Evolutionary conservation across 2,329 filamentous ascomycete species (phyloP), one percentile per base, ranked within the genome.

Genomic region (Cladosporium sp.): DNA sequence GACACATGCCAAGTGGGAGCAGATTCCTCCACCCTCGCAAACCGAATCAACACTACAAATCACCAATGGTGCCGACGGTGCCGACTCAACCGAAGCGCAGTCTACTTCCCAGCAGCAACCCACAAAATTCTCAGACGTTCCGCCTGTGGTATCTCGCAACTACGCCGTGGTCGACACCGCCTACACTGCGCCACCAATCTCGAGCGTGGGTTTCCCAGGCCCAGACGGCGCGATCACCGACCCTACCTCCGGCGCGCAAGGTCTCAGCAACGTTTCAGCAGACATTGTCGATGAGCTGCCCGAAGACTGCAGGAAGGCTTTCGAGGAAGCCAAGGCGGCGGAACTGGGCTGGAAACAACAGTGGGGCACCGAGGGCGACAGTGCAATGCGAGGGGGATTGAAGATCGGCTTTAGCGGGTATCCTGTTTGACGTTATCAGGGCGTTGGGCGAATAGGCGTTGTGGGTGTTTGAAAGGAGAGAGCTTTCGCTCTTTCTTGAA

Each of bases 1-100:
- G 2, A 93, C 89, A 2, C 87, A 89, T 59, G 89, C 83, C 8
- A 84, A 85, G 53, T 90, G 91, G 74, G 88, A 93, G 69, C 82
- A 85, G 53, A 75, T 94, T 2, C 67, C 78, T 2, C 71, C 75
- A 35, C 53, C 19, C 48, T 49, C 27, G 38, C 20, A 15, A 48
- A 43, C 18, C 57, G 64, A 49, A 62, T 55, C 38, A 65, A 62
- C 52, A 52, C 22, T 47, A 52, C 25, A 33, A 22, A 30, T 48
- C 36, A 48, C 51, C 12, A 57, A 57, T 36, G 55, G 52, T 38
- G 22, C 33, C 15, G 45, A 40, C 29, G 32, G 36, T 9, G 39
- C 55, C 33, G 53, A 56, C 38, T 36, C 51, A 15, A 33, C 43
- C 7, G 43, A 48, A 13, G 22, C 27, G 4, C 30, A 20, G 27